Conservation (phyloP, 495 filamentous ascomycete genomes). For the Annulohypoxylon moriforme region DNA sequence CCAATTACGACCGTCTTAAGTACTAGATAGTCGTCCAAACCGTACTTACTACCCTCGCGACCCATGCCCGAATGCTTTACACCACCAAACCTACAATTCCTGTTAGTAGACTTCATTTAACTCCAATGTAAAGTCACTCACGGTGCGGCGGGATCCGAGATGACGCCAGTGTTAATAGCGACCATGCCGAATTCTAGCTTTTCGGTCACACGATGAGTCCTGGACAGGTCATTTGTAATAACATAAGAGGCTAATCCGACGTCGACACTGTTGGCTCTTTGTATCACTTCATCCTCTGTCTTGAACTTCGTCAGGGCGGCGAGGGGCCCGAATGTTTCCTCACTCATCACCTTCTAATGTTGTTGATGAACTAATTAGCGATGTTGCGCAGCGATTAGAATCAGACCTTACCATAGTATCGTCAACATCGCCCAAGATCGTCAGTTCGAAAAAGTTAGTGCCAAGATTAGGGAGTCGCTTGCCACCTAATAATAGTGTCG, state of each 20-base stretch:
- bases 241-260: conserved; percentile 91
- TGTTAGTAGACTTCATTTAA: not conserved
- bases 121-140: not conserved
- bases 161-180: conserved; percentile 84
- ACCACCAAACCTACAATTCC: conserved; percentile 75
- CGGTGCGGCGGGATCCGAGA: conserved; percentile 82
- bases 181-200: conserved; percentile 90
- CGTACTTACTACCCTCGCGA: conserved; percentile 89
- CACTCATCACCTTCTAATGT: conserved; percentile 82
- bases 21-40: conserved; percentile 86
- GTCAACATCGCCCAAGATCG: conserved; percentile 57
- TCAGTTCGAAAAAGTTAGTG: conserved; percentile 83
- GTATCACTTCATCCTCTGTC: conserved; percentile 84
- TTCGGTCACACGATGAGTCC: conserved; percentile 83
- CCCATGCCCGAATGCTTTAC: conserved; percentile 95
- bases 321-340: conserved; percentile 92
- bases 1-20: conserved; percentile 79
- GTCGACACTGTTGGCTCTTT: conserved; percentile 77
- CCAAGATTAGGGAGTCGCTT: conserved; percentile 71
- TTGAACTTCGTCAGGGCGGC: conserved; percentile 85
- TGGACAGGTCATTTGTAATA: conserved; percentile 76
- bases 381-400: too few relatives aligned
- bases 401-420: too few relatives aligned
- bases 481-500: conserved; percentile 75
- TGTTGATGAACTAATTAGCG: too few relatives aligned